A percentile compares a stretch with the other conserved stretches of the same genome.
Conservation (phyloP, 257 asterid genomes). For the Craterostigma plantagineum region DNA sequence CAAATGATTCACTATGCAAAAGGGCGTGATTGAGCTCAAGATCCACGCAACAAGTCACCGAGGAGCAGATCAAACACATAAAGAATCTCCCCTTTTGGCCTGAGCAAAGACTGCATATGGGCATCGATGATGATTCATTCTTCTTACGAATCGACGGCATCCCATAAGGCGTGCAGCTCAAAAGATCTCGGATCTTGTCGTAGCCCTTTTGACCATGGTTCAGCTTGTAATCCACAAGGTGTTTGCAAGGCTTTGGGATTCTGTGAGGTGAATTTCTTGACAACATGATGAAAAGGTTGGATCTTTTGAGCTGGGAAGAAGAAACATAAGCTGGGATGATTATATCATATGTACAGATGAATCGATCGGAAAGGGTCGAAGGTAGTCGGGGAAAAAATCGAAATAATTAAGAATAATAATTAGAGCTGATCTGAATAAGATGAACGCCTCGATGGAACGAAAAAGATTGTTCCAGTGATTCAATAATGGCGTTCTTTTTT, state of each 20-base stretch:
- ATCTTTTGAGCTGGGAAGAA: too few relatives aligned
- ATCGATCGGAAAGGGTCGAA: too few relatives aligned
- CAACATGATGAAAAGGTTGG: conserved; percentile 16
- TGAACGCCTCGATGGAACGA: too few relatives aligned
- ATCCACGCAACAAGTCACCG: conserved; percentile 21
- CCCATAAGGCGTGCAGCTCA: conserved; percentile 36
- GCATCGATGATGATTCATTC: conserved; percentile 13
- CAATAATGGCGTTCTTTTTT: neutral
- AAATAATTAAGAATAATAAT: neutral
- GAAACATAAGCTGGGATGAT: too few relatives aligned
- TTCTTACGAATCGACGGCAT: conserved; percentile 24
- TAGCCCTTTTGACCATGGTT: conserved; percentile 34
- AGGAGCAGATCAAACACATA: conserved; percentile 61
- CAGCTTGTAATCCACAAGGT: conserved; percentile 51
- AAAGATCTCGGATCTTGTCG: conserved; percentile 25
- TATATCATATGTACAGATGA: too few relatives aligned
- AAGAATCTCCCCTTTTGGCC: conserved; percentile 29
- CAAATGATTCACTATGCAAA: conserved; percentile 28
- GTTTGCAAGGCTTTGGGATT: conserved; percentile 42
- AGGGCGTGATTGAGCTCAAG: conserved; percentile 35
- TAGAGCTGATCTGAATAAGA: too few relatives aligned
- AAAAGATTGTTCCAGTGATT: conserved; percentile 8
- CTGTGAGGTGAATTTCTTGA: conserved; percentile 23
- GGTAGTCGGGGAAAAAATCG: too few relatives aligned
- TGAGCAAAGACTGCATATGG: conserved; percentile 43